A percentile compares a stretch with the other conserved stretches of the same genome.
Conservation (phyloP, 805 yeast species). For the Wickerhamiella nectarea region DNA sequence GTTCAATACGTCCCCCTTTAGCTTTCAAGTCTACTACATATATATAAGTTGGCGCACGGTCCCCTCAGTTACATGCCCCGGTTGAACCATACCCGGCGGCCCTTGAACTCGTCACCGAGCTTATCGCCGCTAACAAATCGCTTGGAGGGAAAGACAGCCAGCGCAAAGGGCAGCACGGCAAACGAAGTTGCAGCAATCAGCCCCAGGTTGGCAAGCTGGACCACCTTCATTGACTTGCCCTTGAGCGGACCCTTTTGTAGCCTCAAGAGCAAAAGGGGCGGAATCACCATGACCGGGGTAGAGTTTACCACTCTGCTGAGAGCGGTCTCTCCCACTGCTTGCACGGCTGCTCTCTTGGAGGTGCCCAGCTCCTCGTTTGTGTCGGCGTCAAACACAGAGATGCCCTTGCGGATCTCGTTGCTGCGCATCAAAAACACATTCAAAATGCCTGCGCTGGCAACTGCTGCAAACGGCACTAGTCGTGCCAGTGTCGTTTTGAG, state of each 20-base stretch:
- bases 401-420: slow-evolving; percentile 64
- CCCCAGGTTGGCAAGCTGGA: slow-evolving; percentile 68
- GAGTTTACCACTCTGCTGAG: slow-evolving; percentile 90
- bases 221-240: slow-evolving; percentile 51
- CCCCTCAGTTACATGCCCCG: slow-evolving; percentile 58
- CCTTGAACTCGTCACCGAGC: slow-evolving; percentile 53
- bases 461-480: slow-evolving; percentile 96
- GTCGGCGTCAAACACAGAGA: slow-evolving; percentile 29
- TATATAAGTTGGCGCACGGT: no score
- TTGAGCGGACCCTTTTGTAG: slow-evolving; percentile 59
- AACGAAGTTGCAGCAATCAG: slow-evolving; percentile 76
- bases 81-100: slow-evolving; percentile 59
- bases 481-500: slow-evolving; percentile 66
- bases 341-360: slow-evolving; percentile 74
- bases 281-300: slow-evolving; percentile 93
- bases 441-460: slow-evolving; percentile 90
- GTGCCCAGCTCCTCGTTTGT: slow-evolving; percentile 36
- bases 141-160: slow-evolving; percentile 91
- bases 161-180: slow-evolving; percentile 81
- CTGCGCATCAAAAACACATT: slow-evolving; percentile 95
- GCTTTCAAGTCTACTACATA: not conserved
- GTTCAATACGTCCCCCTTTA: not conserved
- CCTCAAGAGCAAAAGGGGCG: slow-evolving; percentile 71
- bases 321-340: slow-evolving; percentile 96
- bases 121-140: slow-evolving; percentile 43